phyloP scores from a whole-genome alignment of 2,329 filamentous ascomycete species.

The Cladorrhinum sp. region DNA sequence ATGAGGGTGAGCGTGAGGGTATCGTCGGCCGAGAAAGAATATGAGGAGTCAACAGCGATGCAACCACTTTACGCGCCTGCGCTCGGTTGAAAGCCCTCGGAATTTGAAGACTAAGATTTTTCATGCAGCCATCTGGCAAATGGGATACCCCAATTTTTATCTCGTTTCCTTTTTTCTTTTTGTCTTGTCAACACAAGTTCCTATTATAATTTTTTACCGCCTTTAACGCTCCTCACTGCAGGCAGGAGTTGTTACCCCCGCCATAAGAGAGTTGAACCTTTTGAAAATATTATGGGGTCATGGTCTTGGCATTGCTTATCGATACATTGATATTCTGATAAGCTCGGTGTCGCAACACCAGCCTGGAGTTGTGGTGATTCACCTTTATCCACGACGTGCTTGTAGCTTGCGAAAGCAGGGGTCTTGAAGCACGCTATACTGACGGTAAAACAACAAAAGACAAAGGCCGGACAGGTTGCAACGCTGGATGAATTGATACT shows the following conservation, averaged over 20 bases:
- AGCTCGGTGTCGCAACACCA: neutral
- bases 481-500: neutral
- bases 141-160: neutral
- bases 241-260: neutral
- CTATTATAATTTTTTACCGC: neutral
- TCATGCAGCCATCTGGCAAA: slow-evolving; percentile 15
- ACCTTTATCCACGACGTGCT: too few relatives aligned
- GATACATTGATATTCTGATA: neutral
- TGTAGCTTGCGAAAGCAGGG: slow-evolving; percentile 6
- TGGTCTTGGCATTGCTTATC: slow-evolving; percentile 7
- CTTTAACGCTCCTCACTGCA: neutral
- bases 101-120: neutral
- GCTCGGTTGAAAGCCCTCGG: slow-evolving; percentile 10
- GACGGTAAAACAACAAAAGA: neutral
- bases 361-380: too few relatives aligned
- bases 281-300: slow-evolving; percentile 7
- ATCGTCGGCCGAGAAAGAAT: neutral
- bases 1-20: neutral
- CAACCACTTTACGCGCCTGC: neutral
- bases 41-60: slow-evolving; percentile 3
- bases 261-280: neutral
- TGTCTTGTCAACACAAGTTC: neutral
- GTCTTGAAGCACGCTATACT: slow-evolving; percentile 8
- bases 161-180: neutral
- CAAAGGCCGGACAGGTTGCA: neutral